Percentiles rank a stretch among this genome's conserved stretches.
These are phyloP conservation scores for Herpotrichia juniperi DNA, from an alignment of 2,329 filamentous ascomycete genomes.

Conservation along the genomic window DNA sequence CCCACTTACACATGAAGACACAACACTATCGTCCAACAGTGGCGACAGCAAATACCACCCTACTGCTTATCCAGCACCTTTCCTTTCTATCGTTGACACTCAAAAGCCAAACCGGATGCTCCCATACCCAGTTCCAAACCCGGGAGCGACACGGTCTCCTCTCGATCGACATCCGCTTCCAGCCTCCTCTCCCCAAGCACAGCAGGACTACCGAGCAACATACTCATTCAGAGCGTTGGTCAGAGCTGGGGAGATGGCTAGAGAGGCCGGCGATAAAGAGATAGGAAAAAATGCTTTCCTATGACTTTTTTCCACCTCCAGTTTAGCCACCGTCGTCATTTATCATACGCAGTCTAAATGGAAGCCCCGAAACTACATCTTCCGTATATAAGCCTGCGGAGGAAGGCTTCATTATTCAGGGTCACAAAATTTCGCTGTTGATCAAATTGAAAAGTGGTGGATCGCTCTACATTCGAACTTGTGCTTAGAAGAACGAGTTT, in stretches of 20 bases:
- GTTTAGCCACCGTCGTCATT: too few species aligned
- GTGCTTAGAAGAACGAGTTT: too few species aligned
- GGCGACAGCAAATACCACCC: slow-evolving; percentile 28
- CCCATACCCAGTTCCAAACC: slow-evolving; percentile 44
- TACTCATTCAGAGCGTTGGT: slow-evolving; percentile 45
- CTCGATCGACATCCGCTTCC: slow-evolving; percentile 34
- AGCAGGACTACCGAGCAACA: slow-evolving; percentile 36
- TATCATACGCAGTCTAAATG: too few species aligned
- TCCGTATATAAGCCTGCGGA: too few species aligned
- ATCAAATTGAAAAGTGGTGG: too few species aligned
- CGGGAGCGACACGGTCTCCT: slow-evolving; percentile 33
- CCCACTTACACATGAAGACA: slow-evolving; percentile 46
- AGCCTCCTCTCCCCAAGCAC: slow-evolving; percentile 25
- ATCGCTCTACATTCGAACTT: too few species aligned
- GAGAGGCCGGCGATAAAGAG: slow-evolving; percentile 37
- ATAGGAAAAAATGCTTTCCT: slow-evolving; percentile 28
- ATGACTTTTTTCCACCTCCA: too few species aligned
- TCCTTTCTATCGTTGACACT: slow-evolving; percentile 31
- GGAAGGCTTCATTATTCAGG: too few species aligned
- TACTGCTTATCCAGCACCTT: slow-evolving; percentile 14
- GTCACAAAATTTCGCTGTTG: too few species aligned
- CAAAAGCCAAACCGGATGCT: slow-evolving; percentile 43
- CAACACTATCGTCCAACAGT: slow-evolving; percentile 47
- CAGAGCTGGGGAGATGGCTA: slow-evolving; percentile 45
- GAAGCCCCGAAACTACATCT: too few species aligned